These are phyloP conservation scores for Aureobasidium sp. DNA, from an alignment of 2,329 filamentous ascomycete species.

Conservation along the genomic window DNA sequence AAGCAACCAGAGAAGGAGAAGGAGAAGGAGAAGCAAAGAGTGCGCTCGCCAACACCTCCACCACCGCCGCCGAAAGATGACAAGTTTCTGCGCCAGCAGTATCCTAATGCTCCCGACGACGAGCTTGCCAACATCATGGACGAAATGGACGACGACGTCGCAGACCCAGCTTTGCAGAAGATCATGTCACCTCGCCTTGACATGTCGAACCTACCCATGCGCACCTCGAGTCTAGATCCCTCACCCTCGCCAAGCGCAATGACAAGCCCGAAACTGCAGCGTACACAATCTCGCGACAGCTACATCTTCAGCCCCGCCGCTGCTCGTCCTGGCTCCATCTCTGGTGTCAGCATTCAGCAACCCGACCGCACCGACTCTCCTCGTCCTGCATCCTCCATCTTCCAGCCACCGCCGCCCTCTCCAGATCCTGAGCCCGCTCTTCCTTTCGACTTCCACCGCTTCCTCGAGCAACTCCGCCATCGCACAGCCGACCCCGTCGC, in stretches of 20 bases:
- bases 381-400: constrained; percentile 36
- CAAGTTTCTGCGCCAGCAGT: constrained; percentile 4
- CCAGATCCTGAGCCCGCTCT: constrained; percentile 64
- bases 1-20: background rate
- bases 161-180: constrained; percentile 59
- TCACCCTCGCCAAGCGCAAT: constrained; percentile 9
- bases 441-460: constrained; percentile 95
- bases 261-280: constrained; percentile 3
- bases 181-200: constrained; percentile 88
- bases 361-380: constrained; percentile 21
- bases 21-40: constrained; percentile 13
- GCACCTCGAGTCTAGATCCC: constrained; percentile 79
- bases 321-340: constrained; percentile 21
- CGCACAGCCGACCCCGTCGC: constrained; percentile 97
- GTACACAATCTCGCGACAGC: constrained; percentile 16
- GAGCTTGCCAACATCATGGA: constrained; percentile 98
- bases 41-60: constrained; percentile 23
- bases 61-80: constrained; percentile 26
- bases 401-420: constrained; percentile 47
- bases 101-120: constrained; percentile 22
- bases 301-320: constrained; percentile 14
- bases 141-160: constrained; percentile 69
- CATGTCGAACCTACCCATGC: constrained; percentile 73
- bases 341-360: constrained; percentile 20
- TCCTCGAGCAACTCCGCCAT: constrained; percentile 89